Conservation (phyloP, 179 eudicot species). For the Heliamphora pulchella region DNA sequence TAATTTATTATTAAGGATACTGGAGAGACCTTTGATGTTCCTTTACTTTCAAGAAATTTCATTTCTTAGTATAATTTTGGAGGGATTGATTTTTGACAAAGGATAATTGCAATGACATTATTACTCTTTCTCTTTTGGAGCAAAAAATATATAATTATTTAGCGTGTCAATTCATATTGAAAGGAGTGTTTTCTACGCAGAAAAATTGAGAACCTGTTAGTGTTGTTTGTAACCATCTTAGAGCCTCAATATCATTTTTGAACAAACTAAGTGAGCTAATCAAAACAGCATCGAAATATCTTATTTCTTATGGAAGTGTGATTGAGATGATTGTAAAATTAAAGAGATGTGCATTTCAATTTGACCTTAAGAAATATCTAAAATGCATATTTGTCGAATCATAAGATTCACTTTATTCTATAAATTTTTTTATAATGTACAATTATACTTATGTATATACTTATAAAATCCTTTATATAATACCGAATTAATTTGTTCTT, state of each 20-base stretch:
- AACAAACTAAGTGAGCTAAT: slow-evolving; percentile 3
- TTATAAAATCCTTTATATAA: too few relatives aligned
- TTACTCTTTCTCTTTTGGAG: too few relatives aligned
- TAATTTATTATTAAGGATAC: neutral
- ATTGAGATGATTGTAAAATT: neutral
- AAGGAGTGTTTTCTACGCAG: too few relatives aligned
- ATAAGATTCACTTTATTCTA: too few relatives aligned
- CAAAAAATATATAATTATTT: too few relatives aligned
- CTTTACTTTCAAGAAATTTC: neutral
- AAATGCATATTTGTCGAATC: neutral
- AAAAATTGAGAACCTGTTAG: too few relatives aligned
- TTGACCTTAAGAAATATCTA: neutral
- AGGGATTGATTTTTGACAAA: neutral
- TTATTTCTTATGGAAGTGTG: neutral
- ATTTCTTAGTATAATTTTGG: neutral
- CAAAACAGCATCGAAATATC: neutral
- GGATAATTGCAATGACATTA: neutral
- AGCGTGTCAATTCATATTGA: too few relatives aligned
- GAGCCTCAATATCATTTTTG: neutral
- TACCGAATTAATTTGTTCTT: too few relatives aligned
- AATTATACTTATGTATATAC: too few relatives aligned
- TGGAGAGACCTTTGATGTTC: neutral
- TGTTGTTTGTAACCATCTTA: neutral
- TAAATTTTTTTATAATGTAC: too few relatives aligned
- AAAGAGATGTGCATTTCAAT: neutral